Evolutionary conservation across 805 yeast species (phyloP).

Genomic region (Cephaloascus albidus): DNA sequence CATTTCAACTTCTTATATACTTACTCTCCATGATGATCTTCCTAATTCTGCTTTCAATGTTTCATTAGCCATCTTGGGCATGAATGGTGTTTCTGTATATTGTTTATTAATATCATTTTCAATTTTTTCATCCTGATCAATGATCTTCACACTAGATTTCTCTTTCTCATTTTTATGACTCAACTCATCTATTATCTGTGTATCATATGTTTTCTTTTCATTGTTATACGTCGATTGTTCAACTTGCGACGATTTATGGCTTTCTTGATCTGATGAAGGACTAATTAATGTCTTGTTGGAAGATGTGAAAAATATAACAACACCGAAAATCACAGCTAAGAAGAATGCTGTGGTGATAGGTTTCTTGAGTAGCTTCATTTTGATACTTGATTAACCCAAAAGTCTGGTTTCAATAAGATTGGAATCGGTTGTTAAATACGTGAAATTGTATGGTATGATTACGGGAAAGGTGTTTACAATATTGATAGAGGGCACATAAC

Average conservation of each 20-base stretch:
- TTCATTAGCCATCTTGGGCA: slow-evolving; percentile 92
- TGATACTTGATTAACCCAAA: too few species aligned
- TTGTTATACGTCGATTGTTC: neutral
- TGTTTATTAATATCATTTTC: slow-evolving; percentile 6
- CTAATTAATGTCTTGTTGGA: slow-evolving; percentile 5
- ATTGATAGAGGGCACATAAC: too few species aligned
- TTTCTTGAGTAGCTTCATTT: slow-evolving; percentile 14
- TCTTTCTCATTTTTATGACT: neutral
- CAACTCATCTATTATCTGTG: neutral
- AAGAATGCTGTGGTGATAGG: slow-evolving; percentile 17
- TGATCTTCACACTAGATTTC: neutral
- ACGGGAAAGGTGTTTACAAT: too few species aligned
- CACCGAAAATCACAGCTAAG: slow-evolving; percentile 13
- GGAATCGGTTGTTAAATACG: too few species aligned
- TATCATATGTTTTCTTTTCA: neutral
- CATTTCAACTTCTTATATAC: neutral
- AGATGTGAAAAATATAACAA: slow-evolving; percentile 17
- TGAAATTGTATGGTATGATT: too few species aligned
- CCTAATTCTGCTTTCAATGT: slow-evolving; percentile 80
- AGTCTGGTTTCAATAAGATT: too few species aligned
- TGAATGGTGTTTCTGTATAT: slow-evolving; percentile 45
- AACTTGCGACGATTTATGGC: neutral
- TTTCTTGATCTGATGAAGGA: too few species aligned
- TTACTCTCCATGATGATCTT: slow-evolving; percentile 71
- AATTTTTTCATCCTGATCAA: slow-evolving; percentile 1